Base-by-base conservation (phyloP, 2,329 filamentous ascomycete genomes). In the Pseudocercospora vitis region DNA sequence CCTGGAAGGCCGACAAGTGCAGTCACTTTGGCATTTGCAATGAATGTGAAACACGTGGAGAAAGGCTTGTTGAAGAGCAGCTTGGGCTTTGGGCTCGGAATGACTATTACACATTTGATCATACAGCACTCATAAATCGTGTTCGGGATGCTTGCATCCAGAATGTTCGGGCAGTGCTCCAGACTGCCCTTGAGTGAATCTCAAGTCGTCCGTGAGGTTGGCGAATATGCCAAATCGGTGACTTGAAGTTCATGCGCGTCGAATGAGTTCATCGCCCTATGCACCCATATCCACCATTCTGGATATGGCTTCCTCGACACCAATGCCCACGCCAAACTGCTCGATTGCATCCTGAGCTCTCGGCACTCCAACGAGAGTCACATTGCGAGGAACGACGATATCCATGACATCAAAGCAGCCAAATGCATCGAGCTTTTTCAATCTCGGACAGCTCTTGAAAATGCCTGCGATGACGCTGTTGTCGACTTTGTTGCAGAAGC, bases 321-420 rank as follows among this genome's bases (percentile, higher is more conserved):
- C 68, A 14, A 72, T 63, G 1, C 69, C 67, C 2, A 66, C 62
- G 7, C 76, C 76, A 63, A 75, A 75, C 65, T 78, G 75, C 70
- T 78, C 75, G 58, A 84, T 80, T 31, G 76, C 74, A 58, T 82
- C 79, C 64, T 82, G 79, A 7, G 81, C 80, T 66, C 75, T 79
- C 16, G 81, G 78, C 5, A 81, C 76, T 2, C 83, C 83, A 56
- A 86, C 81, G 50, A 86, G 68, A 7, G 81, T 79, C 50, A 86
- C 77, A 11, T 79, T 81, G 32, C 70, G 68, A 1, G 82, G 82
- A 37, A 85, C 80, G 3, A 75, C 70, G 2, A 83, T 75, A 51
- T 81, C 79, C 32, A 73, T 71, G 28, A 85, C 75, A 46, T 79
- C 77, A 68, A 85, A 85, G 67, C 83, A 86, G 4, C 79, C 82